phyloP scores from a whole-genome alignment of 192 early-diverging fungal genomes.

The Backusella mclennaniae region DNA sequence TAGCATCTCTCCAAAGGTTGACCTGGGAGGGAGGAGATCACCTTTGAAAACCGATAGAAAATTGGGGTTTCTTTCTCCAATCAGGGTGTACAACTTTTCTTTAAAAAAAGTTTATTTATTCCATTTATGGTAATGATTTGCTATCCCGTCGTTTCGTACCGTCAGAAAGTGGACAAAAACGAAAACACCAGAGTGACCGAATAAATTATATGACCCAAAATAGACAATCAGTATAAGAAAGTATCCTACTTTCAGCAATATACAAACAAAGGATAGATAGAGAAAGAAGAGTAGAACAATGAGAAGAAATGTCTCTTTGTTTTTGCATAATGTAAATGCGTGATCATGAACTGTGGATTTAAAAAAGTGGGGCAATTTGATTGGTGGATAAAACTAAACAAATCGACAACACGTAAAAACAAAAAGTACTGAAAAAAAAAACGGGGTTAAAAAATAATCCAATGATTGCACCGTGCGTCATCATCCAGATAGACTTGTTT shows the following conservation, averaged over 20 bases:
- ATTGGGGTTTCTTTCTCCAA: too few relatives aligned
- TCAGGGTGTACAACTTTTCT: background rate
- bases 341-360: background rate
- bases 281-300: background rate
- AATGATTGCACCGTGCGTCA: conserved; percentile 3
- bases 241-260: background rate
- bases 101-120: background rate
- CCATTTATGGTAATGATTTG: background rate
- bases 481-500: background rate
- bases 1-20: too few relatives aligned
- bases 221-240: too few relatives aligned
- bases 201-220: background rate
- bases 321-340: background rate
- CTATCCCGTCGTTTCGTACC: background rate
- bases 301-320: background rate
- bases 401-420: conserved; percentile 5
- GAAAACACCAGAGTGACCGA: background rate
- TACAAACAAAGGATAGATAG: background rate
- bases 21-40: too few relatives aligned
- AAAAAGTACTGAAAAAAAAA: background rate
- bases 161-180: background rate
- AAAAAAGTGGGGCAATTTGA: background rate
- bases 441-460: background rate
- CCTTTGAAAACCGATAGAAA: too few relatives aligned
- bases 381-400: background rate